Evolutionary conservation across 179 eudicot species (phyloP), one percentile per base, ranked within the genome.

Genomic region (Silene coronaria): DNA sequence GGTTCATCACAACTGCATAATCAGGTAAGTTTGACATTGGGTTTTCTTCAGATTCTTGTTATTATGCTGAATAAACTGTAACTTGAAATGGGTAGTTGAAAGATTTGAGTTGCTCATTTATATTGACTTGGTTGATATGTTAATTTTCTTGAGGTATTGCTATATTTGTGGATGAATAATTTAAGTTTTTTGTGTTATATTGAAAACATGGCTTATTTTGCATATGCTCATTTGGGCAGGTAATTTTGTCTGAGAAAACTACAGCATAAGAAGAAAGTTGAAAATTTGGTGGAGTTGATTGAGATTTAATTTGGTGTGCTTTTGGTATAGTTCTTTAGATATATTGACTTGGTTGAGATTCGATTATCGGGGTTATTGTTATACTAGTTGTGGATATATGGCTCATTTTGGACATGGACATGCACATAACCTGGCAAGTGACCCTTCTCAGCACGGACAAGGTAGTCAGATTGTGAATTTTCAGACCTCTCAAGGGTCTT

Each of bases 391-490:
- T 28, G 71, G 64, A 30, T 51, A 21, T 26, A 81, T 81, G 84
- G 81, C 81, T 65, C 59, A 81, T 75, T 75, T 75, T 71, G 61
- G 75, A 2, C 72, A 81, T 69, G 78, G 75, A 2, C 72, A 81
- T 69, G 78, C 75, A 6, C 82, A 75, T 71, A 53, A 73, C 3
- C 58, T 71, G 3, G 58, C 79, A 32, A 38, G 6, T 23, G 79
- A 76, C 23, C 74, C 82, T 28, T 85, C 95, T 2, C 70, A 69
- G 5, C 89, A 90, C 66, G 88, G 88, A 9, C 90, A 88, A 80
- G 85, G 91, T 16, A 76, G 71, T 46, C 78, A 86, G 24, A 23
- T 46, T 64, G 53, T 86, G 42, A 88, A 88, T 32, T 84, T 82
- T 28, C 81, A 86, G 83, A 83, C 91, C 59, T 75, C 85, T 10